These are phyloP conservation scores for Penicillium palitans DNA, from an alignment of 2,329 filamentous ascomycete species.

Conservation along the genomic window DNA sequence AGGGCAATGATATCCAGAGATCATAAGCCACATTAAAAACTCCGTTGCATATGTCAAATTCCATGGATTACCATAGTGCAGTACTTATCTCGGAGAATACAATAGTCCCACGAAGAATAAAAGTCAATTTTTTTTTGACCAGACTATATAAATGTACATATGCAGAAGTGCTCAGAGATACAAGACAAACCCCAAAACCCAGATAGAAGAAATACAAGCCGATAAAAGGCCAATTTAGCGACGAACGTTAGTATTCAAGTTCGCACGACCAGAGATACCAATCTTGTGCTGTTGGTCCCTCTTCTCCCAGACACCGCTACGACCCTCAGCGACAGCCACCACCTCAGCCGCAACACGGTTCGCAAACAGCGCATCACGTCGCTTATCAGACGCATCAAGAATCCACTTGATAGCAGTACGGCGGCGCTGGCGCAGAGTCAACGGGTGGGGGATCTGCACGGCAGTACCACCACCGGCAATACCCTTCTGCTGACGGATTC, in stretches of 20 bases:
- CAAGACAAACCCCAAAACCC: conserved; percentile 13
- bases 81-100: background rate
- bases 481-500: conserved; percentile 72
- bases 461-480: conserved; percentile 82
- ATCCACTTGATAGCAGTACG: conserved; percentile 86
- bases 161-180: conserved; percentile 20
- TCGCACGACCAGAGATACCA: conserved; percentile 75
- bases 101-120: background rate
- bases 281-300: conserved; percentile 75
- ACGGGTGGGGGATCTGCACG: conserved; percentile 77
- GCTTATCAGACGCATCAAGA: conserved; percentile 76
- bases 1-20: background rate
- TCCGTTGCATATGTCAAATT: background rate
- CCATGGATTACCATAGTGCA: background rate
- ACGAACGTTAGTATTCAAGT: conserved; percentile 50
- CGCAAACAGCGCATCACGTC: conserved; percentile 71
- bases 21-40: background rate
- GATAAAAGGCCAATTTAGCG: conserved; percentile 18
- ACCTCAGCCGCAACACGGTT: conserved; percentile 82
- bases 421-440: conserved; percentile 72
- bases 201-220: conserved; percentile 9
- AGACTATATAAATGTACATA: conserved; percentile 24
- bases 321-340: conserved; percentile 82
- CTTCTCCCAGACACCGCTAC: conserved; percentile 80
- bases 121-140: conserved; percentile 16